phyloP scores from a whole-genome alignment of 129 eudicot genomes.

The Heracleum sosnowskyi region DNA sequence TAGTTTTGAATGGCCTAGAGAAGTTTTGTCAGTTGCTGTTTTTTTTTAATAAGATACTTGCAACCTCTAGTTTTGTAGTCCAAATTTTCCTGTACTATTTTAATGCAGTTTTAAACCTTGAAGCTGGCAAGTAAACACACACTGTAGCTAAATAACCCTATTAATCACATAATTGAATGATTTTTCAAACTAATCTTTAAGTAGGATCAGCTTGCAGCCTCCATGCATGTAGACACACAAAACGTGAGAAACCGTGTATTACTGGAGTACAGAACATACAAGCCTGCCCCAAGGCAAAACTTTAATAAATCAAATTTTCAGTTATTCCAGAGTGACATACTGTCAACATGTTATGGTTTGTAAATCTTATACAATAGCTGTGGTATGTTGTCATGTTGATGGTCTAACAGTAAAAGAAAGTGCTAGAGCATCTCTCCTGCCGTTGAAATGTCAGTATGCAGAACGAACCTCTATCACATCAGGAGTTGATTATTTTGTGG shows the following conservation, averaged over 20 bases:
- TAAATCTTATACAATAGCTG: not conserved
- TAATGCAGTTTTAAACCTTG: not conserved
- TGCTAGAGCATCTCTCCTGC: not conserved
- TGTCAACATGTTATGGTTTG: not conserved
- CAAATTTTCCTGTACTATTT: not conserved
- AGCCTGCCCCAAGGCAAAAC: not conserved
- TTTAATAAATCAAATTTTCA: not conserved
- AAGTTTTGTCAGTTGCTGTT: not conserved
- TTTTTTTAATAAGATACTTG: not conserved
- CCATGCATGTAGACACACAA: not conserved
- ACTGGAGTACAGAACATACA: not conserved
- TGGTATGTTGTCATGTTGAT: not conserved
- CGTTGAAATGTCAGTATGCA: not conserved
- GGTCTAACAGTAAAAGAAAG: not conserved
- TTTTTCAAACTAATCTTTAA: not conserved
- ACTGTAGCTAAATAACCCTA: not conserved
- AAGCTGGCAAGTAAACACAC: not conserved
- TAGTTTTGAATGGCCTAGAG: not conserved
- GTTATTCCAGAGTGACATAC: not conserved
- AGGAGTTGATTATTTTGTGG: not conserved
- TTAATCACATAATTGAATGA: not conserved
- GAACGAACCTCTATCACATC: not conserved
- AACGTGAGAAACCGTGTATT: not conserved
- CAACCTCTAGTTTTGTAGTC: not conserved
- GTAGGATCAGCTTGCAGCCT: not conserved